phyloP scores from a whole-genome alignment of 768 basidiomycete species.

The Trametes elegans region DNA sequence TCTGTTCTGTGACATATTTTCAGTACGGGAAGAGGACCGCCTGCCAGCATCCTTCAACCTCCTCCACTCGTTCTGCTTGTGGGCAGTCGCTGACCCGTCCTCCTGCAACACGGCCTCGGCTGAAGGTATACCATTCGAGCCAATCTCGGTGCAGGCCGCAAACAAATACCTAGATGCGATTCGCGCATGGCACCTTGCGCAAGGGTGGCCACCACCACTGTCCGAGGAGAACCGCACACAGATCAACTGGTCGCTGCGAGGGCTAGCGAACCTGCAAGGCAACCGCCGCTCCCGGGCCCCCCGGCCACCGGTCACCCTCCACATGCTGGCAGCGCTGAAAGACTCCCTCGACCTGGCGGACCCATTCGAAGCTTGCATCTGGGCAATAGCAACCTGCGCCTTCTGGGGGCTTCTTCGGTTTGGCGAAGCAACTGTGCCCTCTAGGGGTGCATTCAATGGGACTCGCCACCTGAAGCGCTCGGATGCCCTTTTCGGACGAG shows the following conservation, averaged over 20 bases:
- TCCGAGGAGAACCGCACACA: conserved; percentile 11
- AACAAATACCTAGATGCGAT: conserved; percentile 37
- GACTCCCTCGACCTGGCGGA: conserved; percentile 23
- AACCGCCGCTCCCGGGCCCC: conserved; percentile 20
- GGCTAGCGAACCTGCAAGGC: conserved; percentile 28
- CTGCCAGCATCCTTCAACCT: conserved; percentile 30
- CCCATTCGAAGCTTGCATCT: conserved; percentile 41
- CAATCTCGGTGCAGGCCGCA: conserved; percentile 26
- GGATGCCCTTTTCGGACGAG: conserved; percentile 22
- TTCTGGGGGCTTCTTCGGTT: conserved; percentile 42
- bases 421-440: conserved; percentile 34
- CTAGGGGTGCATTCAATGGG: conserved; percentile 22
- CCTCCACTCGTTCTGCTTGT: conserved; percentile 36
- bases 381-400: conserved; percentile 35
- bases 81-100: conserved; percentile 34
- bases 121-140: conserved; percentile 28
- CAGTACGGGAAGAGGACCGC: conserved; percentile 27
- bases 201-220: conserved; percentile 38
- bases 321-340: conserved; percentile 30
- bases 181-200: conserved; percentile 38
- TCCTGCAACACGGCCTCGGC: conserved; percentile 1
- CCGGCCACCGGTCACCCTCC: conserved; percentile 34
- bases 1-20: conserved; percentile 33
- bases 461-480: conserved; percentile 27
- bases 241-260: conserved; percentile 32